A percentile compares a stretch with the other conserved stretches of the same genome.
phyloP scores from a whole-genome alignment of 2,329 filamentous ascomycete genomes.

The Neopestalotiopsis clavispora region DNA sequence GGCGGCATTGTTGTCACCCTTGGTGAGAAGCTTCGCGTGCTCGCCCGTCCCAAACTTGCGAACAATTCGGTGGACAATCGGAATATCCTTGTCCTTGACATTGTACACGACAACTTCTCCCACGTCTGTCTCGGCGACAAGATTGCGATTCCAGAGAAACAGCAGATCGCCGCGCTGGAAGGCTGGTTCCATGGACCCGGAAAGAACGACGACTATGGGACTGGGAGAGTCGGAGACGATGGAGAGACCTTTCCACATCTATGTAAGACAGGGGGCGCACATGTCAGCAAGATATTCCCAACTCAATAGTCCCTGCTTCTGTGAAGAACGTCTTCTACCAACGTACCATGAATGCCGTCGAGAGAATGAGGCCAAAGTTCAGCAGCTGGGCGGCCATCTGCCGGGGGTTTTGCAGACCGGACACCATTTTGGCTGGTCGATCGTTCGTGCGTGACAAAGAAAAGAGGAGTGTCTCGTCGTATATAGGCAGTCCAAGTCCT shows the following conservation, averaged over 20 bases:
- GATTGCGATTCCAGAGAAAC: slow-evolving; percentile 76
- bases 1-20: slow-evolving; percentile 94
- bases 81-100: slow-evolving; percentile 91
- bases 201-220: slow-evolving; percentile 83
- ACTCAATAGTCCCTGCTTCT: background rate
- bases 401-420: slow-evolving; percentile 74
- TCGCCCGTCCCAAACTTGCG: slow-evolving; percentile 70
- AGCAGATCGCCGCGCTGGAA: slow-evolving; percentile 80
- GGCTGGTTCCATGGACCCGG: slow-evolving; percentile 83
- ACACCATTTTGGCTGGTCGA: slow-evolving; percentile 60
- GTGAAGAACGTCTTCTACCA: slow-evolving; percentile 1
- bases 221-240: slow-evolving; percentile 76
- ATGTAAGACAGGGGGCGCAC: background rate
- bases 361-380: slow-evolving; percentile 89
- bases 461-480: too few species aligned
- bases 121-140: slow-evolving; percentile 59
- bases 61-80: slow-evolving; percentile 93
- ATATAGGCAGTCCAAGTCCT: too few species aligned
- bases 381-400: slow-evolving; percentile 82
- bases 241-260: slow-evolving; percentile 88
- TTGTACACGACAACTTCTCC: slow-evolving; percentile 72
- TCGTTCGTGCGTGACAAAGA: background rate
- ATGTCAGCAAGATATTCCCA: slow-evolving; percentile 23
- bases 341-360: slow-evolving; percentile 85
- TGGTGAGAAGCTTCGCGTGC: slow-evolving; percentile 81